Conservation (phyloP, 345 rosid species). For the Hypericum perforatum region DNA sequence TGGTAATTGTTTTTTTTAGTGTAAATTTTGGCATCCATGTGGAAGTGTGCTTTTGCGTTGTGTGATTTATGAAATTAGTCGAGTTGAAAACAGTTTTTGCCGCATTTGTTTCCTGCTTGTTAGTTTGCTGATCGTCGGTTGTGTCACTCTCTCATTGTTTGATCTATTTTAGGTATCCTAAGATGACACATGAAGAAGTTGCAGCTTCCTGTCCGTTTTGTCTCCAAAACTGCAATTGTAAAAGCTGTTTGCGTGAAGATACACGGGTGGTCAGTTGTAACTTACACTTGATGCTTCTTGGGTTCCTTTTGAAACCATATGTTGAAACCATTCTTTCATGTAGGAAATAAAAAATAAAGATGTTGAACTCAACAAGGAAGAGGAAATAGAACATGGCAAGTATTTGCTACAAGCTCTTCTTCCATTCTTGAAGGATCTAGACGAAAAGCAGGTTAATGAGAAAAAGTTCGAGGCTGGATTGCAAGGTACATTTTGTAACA, state of each 20-base stretch:
- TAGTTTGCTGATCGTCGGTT: too few species aligned
- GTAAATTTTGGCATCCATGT: too few species aligned
- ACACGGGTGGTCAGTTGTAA: slow-evolving; percentile 21
- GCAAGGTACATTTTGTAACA: slow-evolving; percentile 24
- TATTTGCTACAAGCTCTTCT: slow-evolving; percentile 32
- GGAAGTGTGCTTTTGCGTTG: too few species aligned
- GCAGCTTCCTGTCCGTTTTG: slow-evolving; percentile 44
- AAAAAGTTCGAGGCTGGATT: slow-evolving; percentile 33
- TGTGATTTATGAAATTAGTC: too few species aligned
- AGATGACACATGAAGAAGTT: slow-evolving; percentile 27
- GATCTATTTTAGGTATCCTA: slow-evolving; percentile 37
- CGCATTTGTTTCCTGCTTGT: too few species aligned
- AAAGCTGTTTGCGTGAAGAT: slow-evolving; percentile 48
- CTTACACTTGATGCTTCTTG: slow-evolving; percentile 3
- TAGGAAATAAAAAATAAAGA: slow-evolving; percentile 9
- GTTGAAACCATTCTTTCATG: slow-evolving; percentile 1
- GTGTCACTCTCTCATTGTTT: too few species aligned
- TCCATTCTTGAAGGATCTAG: slow-evolving; percentile 36
- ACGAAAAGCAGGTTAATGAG: slow-evolving; percentile 40
- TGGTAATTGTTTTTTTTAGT: neutral
- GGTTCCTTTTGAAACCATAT: neutral
- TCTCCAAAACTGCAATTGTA: slow-evolving; percentile 48
- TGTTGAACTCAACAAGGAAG: slow-evolving; percentile 7
- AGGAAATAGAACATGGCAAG: slow-evolving; percentile 20
- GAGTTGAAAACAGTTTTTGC: too few species aligned